Conservation (phyloP, 1,284 basidiomycete genomes). For the Phaffia rhodozyma region DNA sequence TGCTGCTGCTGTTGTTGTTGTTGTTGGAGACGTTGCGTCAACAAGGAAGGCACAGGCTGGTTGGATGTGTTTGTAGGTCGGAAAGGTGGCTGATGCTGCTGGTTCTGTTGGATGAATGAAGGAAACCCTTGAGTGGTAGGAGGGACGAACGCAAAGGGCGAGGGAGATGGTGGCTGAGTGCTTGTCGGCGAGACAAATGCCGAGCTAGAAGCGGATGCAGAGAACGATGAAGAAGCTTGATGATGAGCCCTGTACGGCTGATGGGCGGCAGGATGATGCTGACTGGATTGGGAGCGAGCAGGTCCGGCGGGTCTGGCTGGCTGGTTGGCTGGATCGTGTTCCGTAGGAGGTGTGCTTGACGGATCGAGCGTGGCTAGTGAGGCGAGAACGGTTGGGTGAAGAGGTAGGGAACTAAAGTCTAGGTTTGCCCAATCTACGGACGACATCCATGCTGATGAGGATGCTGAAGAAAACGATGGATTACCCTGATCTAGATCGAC, state of each 20-base stretch:
- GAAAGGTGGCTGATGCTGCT: neutral
- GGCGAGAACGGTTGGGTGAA: slow-evolving; percentile 10
- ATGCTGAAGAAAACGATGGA: too few species aligned
- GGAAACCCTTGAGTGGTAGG: neutral
- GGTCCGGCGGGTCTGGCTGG: neutral
- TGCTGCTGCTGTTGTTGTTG: neutral
- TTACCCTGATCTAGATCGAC: too few species aligned
- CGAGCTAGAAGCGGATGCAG: neutral
- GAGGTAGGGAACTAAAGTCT: slow-evolving; percentile 7
- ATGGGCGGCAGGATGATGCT: neutral
- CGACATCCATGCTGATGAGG: too few species aligned
- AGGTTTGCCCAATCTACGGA: neutral
- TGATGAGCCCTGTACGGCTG: neutral
- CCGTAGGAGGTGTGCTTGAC: neutral
- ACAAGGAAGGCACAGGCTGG: neutral
- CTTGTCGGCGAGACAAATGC: neutral
- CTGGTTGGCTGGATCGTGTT: neutral
- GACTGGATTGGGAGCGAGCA: neutral
- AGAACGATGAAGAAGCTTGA: neutral
- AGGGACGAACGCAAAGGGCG: neutral
- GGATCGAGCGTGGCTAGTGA: neutral
- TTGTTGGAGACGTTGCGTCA: neutral
- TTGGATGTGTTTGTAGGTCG: neutral
- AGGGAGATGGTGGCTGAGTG: neutral
- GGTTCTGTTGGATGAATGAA: too few species aligned